phyloP scores from a whole-genome alignment of 169 alveolate species.

The Amoebophrya sp. region DNA sequence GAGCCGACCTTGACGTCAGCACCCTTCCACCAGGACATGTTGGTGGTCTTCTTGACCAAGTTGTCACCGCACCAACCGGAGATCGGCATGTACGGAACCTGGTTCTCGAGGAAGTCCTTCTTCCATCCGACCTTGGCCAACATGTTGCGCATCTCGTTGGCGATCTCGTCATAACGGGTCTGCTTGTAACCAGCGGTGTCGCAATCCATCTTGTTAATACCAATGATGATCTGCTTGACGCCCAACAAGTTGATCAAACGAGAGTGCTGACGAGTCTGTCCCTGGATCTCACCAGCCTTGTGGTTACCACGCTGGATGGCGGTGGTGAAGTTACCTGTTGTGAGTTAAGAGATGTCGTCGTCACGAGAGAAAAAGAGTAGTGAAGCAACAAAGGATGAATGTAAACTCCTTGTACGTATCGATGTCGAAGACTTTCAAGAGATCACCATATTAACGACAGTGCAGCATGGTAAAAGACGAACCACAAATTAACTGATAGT shows the following conservation, averaged over 20 bases:
- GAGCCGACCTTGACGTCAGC: neutral
- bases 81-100: conserved; percentile 92
- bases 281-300: conserved; percentile 54
- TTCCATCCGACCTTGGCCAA: conserved; percentile 94
- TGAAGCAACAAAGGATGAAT: neutral
- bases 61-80: conserved; percentile 97
- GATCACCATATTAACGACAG: neutral
- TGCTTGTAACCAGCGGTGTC: conserved; percentile 77
- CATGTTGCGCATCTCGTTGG: conserved; percentile 84
- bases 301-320: conserved; percentile 23
- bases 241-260: conserved; percentile 95
- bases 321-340: conserved; percentile 59
- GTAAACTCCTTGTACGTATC: conserved; percentile 12
- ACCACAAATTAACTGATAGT: neutral
- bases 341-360: neutral
- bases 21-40: conserved; percentile 97
- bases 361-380: neutral
- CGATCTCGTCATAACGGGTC: conserved; percentile 91
- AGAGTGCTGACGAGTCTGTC: conserved; percentile 97
- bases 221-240: conserved; percentile 94
- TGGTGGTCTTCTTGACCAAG: conserved; percentile 87
- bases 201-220: conserved; percentile 97
- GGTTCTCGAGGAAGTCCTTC: conserved; percentile 66
- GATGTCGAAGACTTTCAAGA: neutral
- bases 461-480: neutral